These are phyloP conservation scores for Cytospora chrysosperma DNA, from an alignment of 2,329 filamentous ascomycete species.

Conservation along the genomic window DNA sequence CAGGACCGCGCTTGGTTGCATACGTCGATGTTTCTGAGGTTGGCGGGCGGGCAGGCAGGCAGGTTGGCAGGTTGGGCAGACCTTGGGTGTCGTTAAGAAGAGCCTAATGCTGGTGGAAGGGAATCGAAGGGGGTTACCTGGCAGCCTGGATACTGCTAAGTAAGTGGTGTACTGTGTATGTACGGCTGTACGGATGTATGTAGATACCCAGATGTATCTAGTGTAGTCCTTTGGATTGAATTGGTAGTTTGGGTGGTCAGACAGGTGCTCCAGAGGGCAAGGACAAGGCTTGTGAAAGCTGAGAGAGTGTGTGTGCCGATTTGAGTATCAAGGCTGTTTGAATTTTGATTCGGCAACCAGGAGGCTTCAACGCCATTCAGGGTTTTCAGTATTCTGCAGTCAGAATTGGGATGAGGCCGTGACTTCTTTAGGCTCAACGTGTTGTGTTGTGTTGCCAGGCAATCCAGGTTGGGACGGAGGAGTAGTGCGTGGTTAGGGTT, in stretches of 20 bases:
- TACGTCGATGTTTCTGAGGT: constrained; percentile 4
- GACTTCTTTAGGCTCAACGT: constrained; percentile 6
- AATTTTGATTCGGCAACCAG: constrained; percentile 11
- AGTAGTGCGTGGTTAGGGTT: neutral
- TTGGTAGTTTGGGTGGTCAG: no score
- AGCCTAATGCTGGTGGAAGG: neutral
- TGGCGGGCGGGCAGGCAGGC: no score
- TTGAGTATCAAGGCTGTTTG: no score
- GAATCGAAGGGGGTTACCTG: neutral
- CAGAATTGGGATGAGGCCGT: constrained; percentile 16
- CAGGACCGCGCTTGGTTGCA: constrained; percentile 9
- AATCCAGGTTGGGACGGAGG: neutral
- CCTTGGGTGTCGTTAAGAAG: neutral
- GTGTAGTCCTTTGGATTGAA: no score
- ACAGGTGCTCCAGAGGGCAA: neutral
- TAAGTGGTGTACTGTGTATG: neutral
- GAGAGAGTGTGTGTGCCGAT: neutral
- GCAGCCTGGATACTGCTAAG: no score
- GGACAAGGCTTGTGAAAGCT: neutral
- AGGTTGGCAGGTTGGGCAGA: constrained; percentile 8
- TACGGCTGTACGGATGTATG: neutral
- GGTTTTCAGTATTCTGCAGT: neutral
- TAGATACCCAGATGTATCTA: neutral
- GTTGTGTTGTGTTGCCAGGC: neutral
- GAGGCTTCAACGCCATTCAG: neutral